Percentiles rank a stretch among this genome's conserved stretches.
Conservation (phyloP, 2,329 filamentous ascomycete species). For the Huntiella abstrusa region DNA sequence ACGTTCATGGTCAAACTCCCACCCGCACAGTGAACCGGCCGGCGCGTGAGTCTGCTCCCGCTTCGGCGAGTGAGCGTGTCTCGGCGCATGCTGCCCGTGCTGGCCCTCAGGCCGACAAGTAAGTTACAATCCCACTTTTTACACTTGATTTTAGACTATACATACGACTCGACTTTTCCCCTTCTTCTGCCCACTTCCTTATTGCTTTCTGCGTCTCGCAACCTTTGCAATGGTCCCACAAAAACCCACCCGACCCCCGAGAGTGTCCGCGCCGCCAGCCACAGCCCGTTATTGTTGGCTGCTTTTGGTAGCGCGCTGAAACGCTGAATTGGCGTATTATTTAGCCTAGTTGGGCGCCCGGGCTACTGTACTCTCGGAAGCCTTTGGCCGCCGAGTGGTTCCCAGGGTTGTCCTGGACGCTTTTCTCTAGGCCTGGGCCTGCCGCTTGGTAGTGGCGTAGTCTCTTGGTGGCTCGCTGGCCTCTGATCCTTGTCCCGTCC, state of each 20-base stretch:
- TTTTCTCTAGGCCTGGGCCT: constrained; percentile 1
- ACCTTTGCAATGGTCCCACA: constrained; percentile 9
- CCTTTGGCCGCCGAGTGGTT: constrained; percentile 1
- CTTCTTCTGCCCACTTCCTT: neutral
- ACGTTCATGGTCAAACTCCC: constrained; percentile 40
- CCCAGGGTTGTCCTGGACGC: constrained; percentile 1
- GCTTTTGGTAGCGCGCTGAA: too few species aligned
- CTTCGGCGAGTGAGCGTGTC: constrained; percentile 22
- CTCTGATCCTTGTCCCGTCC: constrained; percentile 1
- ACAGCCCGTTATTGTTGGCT: too few species aligned
- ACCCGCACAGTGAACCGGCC: constrained; percentile 30
- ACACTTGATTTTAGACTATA: constrained; percentile 5
- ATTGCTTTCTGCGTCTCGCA: neutral
- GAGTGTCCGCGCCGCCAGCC: constrained; percentile 5
- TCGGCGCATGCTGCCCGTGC: constrained; percentile 19
- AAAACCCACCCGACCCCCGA: constrained; percentile 3
- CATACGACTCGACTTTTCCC: constrained; percentile 2
- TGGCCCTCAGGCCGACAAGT: constrained; percentile 38
- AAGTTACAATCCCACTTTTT: constrained; percentile 18
- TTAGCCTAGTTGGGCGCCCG: neutral
- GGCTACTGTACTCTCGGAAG: neutral
- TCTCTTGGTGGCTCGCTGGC: neutral
- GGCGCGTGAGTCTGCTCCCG: constrained; percentile 34
- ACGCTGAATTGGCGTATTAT: neutral
- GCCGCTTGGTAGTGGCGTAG: neutral